Evolutionary conservation across 306 rosid genomes (phyloP).

Genomic region (Quercus robur): DNA sequence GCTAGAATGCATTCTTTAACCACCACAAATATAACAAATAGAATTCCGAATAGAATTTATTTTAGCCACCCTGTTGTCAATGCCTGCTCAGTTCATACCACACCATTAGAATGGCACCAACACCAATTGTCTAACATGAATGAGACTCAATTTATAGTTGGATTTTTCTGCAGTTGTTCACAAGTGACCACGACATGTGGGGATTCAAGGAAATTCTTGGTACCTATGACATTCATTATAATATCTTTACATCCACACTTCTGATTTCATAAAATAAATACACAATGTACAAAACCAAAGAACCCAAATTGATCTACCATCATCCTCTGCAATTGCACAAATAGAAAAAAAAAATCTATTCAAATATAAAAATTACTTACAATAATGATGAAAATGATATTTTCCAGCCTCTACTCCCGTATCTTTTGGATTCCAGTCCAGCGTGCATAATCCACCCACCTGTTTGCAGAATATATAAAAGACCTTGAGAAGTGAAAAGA

Average conservation of each 20-base stretch:
- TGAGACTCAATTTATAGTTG: neutral
- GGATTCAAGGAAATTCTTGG: neutral
- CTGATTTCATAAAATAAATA: too few relatives aligned
- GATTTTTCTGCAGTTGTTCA: neutral
- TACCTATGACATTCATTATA: neutral
- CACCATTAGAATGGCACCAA: too few relatives aligned
- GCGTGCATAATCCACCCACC: conserved; percentile 93
- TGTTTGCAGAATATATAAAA: conserved; percentile 17
- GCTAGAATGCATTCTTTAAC: neutral
- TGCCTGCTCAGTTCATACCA: neutral
- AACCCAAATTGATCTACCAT: neutral
- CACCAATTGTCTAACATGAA: neutral
- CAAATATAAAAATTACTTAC: neutral
- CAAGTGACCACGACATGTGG: neutral
- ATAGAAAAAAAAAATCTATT: neutral
- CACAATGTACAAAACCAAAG: neutral
- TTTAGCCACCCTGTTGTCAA: too few relatives aligned
- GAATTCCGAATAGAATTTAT: neutral
- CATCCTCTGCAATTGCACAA: neutral
- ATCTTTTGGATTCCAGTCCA: conserved; percentile 78
- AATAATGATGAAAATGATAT: neutral
- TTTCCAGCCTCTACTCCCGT: conserved; percentile 14
- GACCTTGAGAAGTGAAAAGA: neutral
- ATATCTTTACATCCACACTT: neutral
- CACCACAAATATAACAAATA: neutral